Percentiles rank a stretch among this genome's conserved stretches.
Conservation (phyloP, 139 green algal species). For the Closterium sp. region DNA sequence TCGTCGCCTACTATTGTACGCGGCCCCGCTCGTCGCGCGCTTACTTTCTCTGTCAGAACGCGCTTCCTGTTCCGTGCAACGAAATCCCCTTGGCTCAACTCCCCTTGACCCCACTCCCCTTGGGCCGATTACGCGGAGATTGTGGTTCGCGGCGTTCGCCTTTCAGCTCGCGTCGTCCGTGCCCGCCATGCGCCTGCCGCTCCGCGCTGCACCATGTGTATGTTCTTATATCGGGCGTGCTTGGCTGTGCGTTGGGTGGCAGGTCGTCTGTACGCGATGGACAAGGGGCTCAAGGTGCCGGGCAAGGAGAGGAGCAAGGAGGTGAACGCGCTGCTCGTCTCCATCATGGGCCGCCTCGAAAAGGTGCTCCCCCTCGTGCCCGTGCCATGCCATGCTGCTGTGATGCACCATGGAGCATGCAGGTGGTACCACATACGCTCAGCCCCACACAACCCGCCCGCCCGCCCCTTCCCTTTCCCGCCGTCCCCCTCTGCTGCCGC, state of each 20-base stretch:
- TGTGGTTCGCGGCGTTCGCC: too few species aligned
- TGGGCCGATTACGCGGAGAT: too few species aligned
- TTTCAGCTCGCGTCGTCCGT: too few species aligned
- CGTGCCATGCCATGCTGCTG: not conserved
- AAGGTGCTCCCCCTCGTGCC: not conserved
- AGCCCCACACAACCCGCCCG: not conserved
- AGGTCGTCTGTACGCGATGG: slow-evolving; percentile 40
- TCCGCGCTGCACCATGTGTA: too few species aligned
- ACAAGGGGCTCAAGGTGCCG: slow-evolving; percentile 15
- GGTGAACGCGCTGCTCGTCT: slow-evolving; percentile 25
- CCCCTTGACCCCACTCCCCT: too few species aligned
- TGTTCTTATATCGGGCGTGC: too few species aligned
- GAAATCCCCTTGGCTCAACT: not conserved
- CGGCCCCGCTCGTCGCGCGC: not conserved
- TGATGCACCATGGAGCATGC: not conserved
- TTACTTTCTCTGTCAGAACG: too few species aligned
- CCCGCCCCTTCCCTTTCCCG: not conserved
- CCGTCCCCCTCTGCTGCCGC: not conserved
- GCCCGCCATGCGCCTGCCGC: too few species aligned
- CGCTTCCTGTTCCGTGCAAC: too few species aligned
- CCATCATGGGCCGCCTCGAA: slow-evolving; percentile 33
- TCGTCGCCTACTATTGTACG: slow-evolving; percentile 44
- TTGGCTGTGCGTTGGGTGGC: not conserved
- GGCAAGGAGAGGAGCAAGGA: not conserved
- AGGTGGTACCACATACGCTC: not conserved